Evolutionary conservation across 2,329 filamentous ascomycete species (phyloP), one percentile per base, ranked within the genome.

Genomic region (Ascosphaera apis): DNA sequence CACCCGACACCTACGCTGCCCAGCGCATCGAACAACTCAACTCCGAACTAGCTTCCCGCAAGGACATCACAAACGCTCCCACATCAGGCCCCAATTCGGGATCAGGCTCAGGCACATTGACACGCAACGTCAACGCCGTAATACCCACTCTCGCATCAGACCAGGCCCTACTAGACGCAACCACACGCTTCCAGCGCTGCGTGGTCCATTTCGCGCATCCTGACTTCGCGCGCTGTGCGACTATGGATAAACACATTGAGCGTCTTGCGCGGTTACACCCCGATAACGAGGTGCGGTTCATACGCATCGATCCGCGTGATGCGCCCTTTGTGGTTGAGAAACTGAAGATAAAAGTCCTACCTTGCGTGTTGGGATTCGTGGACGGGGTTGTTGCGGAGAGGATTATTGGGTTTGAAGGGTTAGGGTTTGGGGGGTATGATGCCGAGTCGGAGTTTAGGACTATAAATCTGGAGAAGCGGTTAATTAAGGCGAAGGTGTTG

Each of bases 161-260:
- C 47, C 67, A 71, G 48, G 49, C 57, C 9, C 51, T 73, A 31
- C 62, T 75, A 48, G 62, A 68, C 42, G 67, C 72, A 42, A 72
- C 69, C 6, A 74, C 69, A 5, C 58, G 61, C 34, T 63, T 62
- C 9, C 61, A 67, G 40, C 53, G 63, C 17, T 71, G 65, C 44
- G 58, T 74, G 1, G 64, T 74, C 16, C 70, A 75, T 48, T 75
- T 75, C 50, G 69, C 65, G 49, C 71, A 74, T 46, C 61, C 67
- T 2, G 70, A 74, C 46, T 75, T 75, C 50, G 59, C 63, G 15
- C 63, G 69, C 37, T 75, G 70, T 51, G 53, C 56, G 8, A 62
- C 69, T 37, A 75, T 75, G 70, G 69, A 74, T 47, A 56, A 55
- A 34, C 67, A 69, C 48, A 56, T 74, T 8, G 55, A 62, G 34